Base-by-base conservation (phyloP, 257 asterid genomes). In the Solanum gracilifrons region DNA sequence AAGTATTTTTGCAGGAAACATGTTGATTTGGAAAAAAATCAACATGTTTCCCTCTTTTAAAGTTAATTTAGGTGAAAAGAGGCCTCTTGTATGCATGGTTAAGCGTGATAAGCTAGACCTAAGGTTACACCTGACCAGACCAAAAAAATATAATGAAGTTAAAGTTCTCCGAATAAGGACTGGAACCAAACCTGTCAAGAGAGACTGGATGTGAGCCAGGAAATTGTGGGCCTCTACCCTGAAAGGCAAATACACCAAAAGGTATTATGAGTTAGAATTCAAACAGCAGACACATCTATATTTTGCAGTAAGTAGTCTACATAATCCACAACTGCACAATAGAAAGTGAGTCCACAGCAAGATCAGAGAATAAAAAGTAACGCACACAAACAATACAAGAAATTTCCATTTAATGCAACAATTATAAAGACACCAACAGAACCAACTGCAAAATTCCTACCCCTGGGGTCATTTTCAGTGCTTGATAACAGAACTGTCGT, bases 121-220 rank as follows among this genome's bases (percentile, higher is more conserved):
- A 79, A 79, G 66, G 64, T 41, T 85, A 58, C 72, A 15, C 37
- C 75, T 31, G 11, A 83, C 15, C 43, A 73, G n/a, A 20, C 87
- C 25, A 64, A 33, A n/a, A 58, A 88, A 39, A 58, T 76, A 76
- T 76, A 27, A 79, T 35, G 84, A 72, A 64, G 87, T 27, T 36
- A 80, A 7, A 74, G 85, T 89, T 72, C 43, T 37, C 68, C 9
- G 20, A 86, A 55, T 83, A 86, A 89, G 82, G 76, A 85, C 77
- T 16, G 20, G 87, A 88, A 33, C 27, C 46, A 86, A 48, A 97
- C 99, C 99, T 96, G 97, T 93, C 90, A 33, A 97, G 96, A 87
- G 99, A 97, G 91, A 97, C 99, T 86, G 99, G 99, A 92, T 97
- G 99, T 16, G 98, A 97, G 51, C 99, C 99, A 71, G 99, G 99